Conservation (phyloP, 495 filamentous ascomycete genomes). For the Aspergillus cavernicola region DNA sequence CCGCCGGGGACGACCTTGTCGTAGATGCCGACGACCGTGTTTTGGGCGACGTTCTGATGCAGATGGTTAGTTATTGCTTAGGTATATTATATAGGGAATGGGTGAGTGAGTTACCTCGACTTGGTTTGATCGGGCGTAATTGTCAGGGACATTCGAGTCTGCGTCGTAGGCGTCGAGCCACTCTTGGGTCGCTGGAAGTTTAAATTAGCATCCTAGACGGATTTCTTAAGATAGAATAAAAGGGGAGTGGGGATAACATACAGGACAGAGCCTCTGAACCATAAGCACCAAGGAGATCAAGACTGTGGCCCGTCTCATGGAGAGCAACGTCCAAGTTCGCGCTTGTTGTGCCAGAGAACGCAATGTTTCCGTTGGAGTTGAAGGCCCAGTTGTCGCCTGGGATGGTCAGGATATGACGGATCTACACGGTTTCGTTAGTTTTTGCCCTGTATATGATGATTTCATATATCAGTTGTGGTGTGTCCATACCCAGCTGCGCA, state of each 20-base stretch:
- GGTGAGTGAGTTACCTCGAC: background rate
- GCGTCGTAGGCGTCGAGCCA: constrained; percentile 3
- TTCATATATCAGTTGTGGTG: background rate
- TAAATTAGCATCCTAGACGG: background rate
- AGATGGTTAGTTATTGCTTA: background rate
- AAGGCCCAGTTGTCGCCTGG: constrained; percentile 6
- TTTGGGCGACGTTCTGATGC: constrained; percentile 7
- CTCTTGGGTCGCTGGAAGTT: background rate
- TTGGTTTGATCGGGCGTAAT: constrained; percentile 4
- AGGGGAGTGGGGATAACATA: background rate
- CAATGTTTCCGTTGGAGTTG: constrained; percentile 6
- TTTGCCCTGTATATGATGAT: background rate
- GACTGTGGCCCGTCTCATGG: constrained; percentile 8
- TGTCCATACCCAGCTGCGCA: constrained; percentile 10
- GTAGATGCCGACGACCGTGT: constrained; percentile 4
- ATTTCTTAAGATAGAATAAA: background rate
- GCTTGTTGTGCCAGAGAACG: background rate
- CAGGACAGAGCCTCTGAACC: background rate
- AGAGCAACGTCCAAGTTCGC: constrained; percentile 5
- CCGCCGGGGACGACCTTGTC: constrained; percentile 1
- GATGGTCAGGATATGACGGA: constrained; percentile 8
- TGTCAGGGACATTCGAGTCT: constrained; percentile 4
- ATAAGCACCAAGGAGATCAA: constrained; percentile 6
- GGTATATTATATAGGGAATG: background rate
- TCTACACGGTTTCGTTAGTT: background rate